Evolutionary conservation across 2,329 filamentous ascomycete species (phyloP), one percentile per base, ranked within the genome.

Genomic region (Ceratocystis colombiana): DNA sequence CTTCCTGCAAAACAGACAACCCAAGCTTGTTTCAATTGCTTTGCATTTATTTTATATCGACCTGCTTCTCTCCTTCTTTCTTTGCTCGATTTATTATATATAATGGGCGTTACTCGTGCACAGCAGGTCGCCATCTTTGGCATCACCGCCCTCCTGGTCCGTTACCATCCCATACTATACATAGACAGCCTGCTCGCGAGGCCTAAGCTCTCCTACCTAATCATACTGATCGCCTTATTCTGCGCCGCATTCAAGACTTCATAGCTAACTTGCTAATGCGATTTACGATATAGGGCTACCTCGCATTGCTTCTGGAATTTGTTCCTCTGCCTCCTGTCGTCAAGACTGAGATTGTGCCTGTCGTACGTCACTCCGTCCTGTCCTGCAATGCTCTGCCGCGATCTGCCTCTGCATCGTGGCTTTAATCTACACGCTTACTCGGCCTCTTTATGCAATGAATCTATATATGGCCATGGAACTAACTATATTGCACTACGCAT

Each of bases 91-190:
- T 33, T 62, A 3, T 12, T 3, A 50, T 41, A 44, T 78, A 86
- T 70, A 70, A 97, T 97, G 94, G 30, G 55, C n/a, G 55, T 59
- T 7, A 96, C 94, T 71, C 90, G 92, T 77, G 94, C 94, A 25
- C 87, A 90, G 76, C 92, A 97, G 77, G 93, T 90, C 70, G 87
- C 96, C 74, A 65, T 91, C 69, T 82, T 96, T 73, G 87, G 86
- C 73, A 85, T 96, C 73, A 83, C 96, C 71, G 83, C 94, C 77
- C 90, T 89, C 72, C 96, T 92, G 46, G 92, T 96, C 87, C 72
- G 84, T 66, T 55, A 64, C 50, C 37, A 44, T 41, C 44, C 22
- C 59, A 41, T 5, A 15, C 44, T 48, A 41, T 17, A 10, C 37
- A 41, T 41, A 12, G 15, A 30, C 33, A 17, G 8, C 61, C 10